phyloP scores from a whole-genome alignment of 345 rosid genomes.

The Eucalyptus dawsonii region DNA sequence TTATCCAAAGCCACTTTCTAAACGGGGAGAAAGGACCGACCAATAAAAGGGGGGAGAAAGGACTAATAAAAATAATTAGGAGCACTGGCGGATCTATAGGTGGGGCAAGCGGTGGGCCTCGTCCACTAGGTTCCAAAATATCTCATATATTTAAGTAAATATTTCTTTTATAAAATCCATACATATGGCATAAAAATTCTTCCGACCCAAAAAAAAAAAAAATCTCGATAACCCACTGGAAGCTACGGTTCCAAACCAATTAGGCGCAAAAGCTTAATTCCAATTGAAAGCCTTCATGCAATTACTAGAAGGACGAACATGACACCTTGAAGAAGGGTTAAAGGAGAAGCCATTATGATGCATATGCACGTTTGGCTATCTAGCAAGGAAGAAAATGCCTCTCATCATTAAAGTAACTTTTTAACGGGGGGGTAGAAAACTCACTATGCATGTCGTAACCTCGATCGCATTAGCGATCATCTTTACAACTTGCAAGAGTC shows the following conservation, averaged over 20 bases:
- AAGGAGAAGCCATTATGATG: neutral
- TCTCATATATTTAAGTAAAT: neutral
- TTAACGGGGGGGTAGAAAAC: neutral
- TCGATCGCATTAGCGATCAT: neutral
- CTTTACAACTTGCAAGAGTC: neutral
- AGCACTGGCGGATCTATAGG: neutral
- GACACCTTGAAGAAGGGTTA: neutral
- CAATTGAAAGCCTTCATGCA: neutral
- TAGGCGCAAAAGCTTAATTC: neutral
- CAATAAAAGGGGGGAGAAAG: neutral
- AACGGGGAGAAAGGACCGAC: neutral
- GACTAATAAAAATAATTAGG: neutral
- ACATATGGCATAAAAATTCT: neutral
- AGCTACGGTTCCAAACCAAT: neutral
- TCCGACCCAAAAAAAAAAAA: neutral
- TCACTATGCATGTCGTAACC: neutral
- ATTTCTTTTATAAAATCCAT: neutral
- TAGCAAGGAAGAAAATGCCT: neutral
- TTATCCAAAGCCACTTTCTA: neutral
- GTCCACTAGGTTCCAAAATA: neutral
- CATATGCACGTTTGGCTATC: neutral
- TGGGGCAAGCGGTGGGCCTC: neutral
- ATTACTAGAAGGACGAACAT: neutral
- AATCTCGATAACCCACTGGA: neutral
- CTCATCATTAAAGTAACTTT: neutral